A percentile compares a stretch with the other conserved stretches of the same genome.
phyloP scores from a whole-genome alignment of 805 yeast species.

The Candida silvatica region DNA sequence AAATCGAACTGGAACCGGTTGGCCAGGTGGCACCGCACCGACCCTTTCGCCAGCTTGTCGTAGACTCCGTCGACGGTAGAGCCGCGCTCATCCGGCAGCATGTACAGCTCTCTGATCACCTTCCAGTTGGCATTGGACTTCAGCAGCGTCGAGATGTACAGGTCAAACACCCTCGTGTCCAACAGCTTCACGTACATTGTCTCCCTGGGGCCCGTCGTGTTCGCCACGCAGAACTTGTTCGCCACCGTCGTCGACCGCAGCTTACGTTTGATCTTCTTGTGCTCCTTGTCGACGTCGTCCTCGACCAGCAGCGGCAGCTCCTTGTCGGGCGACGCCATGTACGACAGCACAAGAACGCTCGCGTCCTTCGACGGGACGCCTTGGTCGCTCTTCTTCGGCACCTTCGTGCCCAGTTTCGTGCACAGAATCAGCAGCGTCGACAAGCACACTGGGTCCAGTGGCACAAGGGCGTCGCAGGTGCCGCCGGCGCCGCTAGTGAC shows the following conservation, averaged over 20 bases:
- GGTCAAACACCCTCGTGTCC: slow-evolving; percentile 41
- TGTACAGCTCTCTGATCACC: slow-evolving; percentile 6
- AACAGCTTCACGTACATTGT: slow-evolving; percentile 30
- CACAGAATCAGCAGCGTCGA: slow-evolving; percentile 38
- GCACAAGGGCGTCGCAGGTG: slow-evolving; percentile 24
- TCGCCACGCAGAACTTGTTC: slow-evolving; percentile 27
- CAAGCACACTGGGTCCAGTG: slow-evolving; percentile 54
- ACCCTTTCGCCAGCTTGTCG: slow-evolving; percentile 8
- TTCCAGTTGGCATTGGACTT: slow-evolving; percentile 3
- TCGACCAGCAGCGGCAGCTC: slow-evolving; percentile 52
- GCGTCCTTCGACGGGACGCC: slow-evolving; percentile 13
- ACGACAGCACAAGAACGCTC: slow-evolving; percentile 35
- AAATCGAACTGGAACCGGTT: slow-evolving; percentile 5
- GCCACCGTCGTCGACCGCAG: slow-evolving; percentile 29
- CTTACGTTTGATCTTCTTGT: slow-evolving; percentile 21
- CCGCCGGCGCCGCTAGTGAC: too few species aligned
- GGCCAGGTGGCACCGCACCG: slow-evolving; percentile 5
- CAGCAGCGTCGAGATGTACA: slow-evolving; percentile 23
- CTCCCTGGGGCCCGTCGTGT: slow-evolving; percentile 24
- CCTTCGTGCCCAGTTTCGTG: slow-evolving; percentile 30
- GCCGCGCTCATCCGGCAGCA: slow-evolving; percentile 4
- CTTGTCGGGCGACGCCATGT: slow-evolving; percentile 38
- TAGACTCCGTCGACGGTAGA: slow-evolving; percentile 1
- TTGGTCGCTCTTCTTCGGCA: slow-evolving; percentile 20
- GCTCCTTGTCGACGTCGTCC: slow-evolving; percentile 28